phyloP scores from a whole-genome alignment of 2,329 filamentous ascomycete genomes.

The Colletotrichum tropicicola region DNA sequence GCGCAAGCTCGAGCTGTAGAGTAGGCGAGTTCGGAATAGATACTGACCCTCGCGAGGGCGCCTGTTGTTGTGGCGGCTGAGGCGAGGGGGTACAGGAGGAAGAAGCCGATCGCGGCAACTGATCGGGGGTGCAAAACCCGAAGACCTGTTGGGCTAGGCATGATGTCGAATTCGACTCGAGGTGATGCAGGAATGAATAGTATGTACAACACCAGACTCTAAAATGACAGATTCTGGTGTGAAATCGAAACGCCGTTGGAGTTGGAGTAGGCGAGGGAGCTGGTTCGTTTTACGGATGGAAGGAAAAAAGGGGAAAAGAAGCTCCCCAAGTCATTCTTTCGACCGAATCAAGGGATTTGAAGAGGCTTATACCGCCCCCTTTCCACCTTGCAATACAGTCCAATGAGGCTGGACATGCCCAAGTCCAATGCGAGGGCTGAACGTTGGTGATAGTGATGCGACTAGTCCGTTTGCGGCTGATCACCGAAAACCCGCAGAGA shows the following conservation, averaged over 20 bases:
- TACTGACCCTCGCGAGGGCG: constrained; percentile 22
- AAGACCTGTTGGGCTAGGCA: neutral
- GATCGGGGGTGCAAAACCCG: no score
- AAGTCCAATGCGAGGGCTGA: neutral
- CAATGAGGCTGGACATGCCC: neutral
- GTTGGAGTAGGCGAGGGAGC: no score
- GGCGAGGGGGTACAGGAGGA: neutral
- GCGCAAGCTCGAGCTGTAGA: constrained; percentile 35
- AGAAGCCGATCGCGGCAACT: neutral
- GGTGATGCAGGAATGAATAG: no score
- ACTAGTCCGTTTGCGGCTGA: neutral
- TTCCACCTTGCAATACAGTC: neutral
- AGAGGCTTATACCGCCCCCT: neutral
- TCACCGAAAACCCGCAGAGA: neutral
- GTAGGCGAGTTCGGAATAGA: constrained; percentile 23
- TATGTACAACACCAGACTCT: no score
- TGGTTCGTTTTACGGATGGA: no score
- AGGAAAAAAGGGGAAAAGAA: no score
- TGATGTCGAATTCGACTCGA: no score
- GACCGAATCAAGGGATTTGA: no score
- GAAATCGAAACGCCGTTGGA: no score
- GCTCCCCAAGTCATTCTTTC: no score
- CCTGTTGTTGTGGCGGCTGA: constrained; percentile 14
- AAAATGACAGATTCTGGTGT: no score
- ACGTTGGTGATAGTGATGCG: neutral